A percentile compares a stretch with the other conserved stretches of the same genome.
Evolutionary conservation across 2,329 filamentous ascomycete genomes (phyloP).

Genomic region (Dothistroma pini): DNA sequence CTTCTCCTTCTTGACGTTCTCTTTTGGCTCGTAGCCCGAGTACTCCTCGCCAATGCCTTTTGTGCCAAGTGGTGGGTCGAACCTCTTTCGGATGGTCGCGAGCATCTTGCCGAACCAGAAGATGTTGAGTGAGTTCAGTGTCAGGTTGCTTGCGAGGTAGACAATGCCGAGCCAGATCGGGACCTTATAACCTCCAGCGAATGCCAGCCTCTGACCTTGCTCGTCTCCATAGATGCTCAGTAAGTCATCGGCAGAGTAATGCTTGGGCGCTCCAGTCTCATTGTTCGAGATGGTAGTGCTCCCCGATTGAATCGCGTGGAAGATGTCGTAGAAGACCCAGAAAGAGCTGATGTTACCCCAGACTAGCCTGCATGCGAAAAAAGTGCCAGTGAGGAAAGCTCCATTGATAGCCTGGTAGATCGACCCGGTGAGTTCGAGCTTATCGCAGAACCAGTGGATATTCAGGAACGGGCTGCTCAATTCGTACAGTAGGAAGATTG

Average conservation of each 20-base stretch:
- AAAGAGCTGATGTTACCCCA: slow-evolving; percentile 69
- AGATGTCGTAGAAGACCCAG: slow-evolving; percentile 68
- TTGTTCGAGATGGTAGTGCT: slow-evolving; percentile 20
- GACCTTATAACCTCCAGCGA: slow-evolving; percentile 39
- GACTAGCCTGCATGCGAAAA: slow-evolving; percentile 72
- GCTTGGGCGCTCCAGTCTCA: slow-evolving; percentile 15
- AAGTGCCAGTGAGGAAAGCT: slow-evolving; percentile 65
- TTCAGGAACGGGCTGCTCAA: slow-evolving; percentile 82
- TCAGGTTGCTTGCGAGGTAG: slow-evolving; percentile 68
- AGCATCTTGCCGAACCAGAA: slow-evolving; percentile 91
- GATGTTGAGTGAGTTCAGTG: slow-evolving; percentile 72
- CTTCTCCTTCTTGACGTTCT: slow-evolving; percentile 19
- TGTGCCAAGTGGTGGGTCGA: slow-evolving; percentile 55
- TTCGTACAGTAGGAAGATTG: slow-evolving; percentile 82
- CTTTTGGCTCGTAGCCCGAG: slow-evolving; percentile 26
- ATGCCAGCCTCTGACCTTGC: slow-evolving; percentile 27
- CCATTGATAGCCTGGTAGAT: slow-evolving; percentile 73
- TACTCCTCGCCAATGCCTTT: slow-evolving; percentile 31
- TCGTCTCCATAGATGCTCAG: slow-evolving; percentile 25
- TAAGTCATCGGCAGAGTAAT: slow-evolving; percentile 19
- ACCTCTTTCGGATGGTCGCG: slow-evolving; percentile 70
- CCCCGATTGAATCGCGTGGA: slow-evolving; percentile 39
- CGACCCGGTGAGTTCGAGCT: slow-evolving; percentile 74
- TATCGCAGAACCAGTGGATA: slow-evolving; percentile 90
- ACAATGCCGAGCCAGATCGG: slow-evolving; percentile 66